Base-by-base conservation (phyloP, 768 basidiomycete genomes). In the Tricholoma sp. region DNA sequence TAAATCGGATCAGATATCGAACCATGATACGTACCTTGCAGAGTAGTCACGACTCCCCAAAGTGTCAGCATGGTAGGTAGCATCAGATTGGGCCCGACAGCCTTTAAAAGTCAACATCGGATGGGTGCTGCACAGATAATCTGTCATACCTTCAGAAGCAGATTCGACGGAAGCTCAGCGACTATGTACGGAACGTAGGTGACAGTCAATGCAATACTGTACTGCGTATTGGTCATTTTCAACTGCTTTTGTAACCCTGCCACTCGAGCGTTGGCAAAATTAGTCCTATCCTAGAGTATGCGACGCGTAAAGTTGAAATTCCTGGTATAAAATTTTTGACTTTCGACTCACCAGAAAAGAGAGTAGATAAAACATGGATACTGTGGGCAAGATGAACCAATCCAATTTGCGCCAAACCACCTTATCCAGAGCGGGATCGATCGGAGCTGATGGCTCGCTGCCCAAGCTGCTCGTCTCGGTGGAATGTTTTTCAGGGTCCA, bases 11-110 rank as follows among this genome's bases (percentile, higher is more conserved):
- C 19, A 34, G 1, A 14, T 37, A 8, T 47, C 11, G 21, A 32
- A 32, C 5, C 47, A 50, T n/a, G 41, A 52, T 27, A 56, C 61
- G 22, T 52, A 78, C 84, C 85, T 76, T 89, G 86, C 46, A 82
- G 71, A 8, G 83, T 76, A 9, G 80, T 77, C 12, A 84, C 77
- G n/a, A 87, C 49, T n/a, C 88, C 88, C 87, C 88, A 90, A 0
- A 82, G 62, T 0, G 80, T 76, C 50, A 88, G 69, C 78, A 88
- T 82, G 1, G 80, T 68, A 0, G 88, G 87, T 50, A 63, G 49
- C 57, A 63, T 57, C 10, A 59, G 51, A 55, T 63, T 63, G 9
- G 63, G 63, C 12, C 63, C 60, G 9, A 63, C 63, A 10, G 58
- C 43, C 63, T 63, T 31, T 19, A 1, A 3, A n/a, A 22, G 4